Percentiles rank a stretch among this genome's conserved stretches.
phyloP scores from a whole-genome alignment of 2,329 filamentous ascomycete genomes.

The Xylaria arbuscula region DNA sequence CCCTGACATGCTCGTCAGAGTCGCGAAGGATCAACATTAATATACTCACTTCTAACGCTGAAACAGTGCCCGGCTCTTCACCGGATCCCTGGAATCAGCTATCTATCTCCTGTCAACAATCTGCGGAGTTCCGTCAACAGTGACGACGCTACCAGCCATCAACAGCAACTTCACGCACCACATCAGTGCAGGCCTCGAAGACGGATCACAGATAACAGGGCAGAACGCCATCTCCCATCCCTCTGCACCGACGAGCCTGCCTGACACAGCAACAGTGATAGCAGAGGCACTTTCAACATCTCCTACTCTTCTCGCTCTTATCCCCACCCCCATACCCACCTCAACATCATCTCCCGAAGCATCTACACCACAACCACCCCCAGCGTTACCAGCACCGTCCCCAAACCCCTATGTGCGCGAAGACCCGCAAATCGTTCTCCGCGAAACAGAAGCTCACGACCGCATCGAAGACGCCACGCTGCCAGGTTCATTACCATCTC shows the following conservation, averaged over 20 bases:
- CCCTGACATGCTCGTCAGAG: neutral
- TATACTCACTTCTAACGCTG: slow-evolving; percentile 9
- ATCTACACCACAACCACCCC: slow-evolving; percentile 42
- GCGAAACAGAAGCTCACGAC: slow-evolving; percentile 66
- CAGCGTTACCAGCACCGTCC: slow-evolving; percentile 42
- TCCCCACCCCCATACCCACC: neutral
- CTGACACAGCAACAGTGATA: slow-evolving; percentile 45
- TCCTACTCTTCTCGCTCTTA: neutral
- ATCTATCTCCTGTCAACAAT: slow-evolving; percentile 91
- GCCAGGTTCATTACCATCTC: slow-evolving; percentile 80
- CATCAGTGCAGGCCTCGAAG: slow-evolving; percentile 82
- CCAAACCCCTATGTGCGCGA: neutral
- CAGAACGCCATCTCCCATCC: slow-evolving; percentile 95
- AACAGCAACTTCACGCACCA: slow-evolving; percentile 97
- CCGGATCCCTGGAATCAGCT: slow-evolving; percentile 89
- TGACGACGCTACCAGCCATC: slow-evolving; percentile 87
- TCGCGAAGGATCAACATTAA: neutral
- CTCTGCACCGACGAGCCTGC: slow-evolving; percentile 69
- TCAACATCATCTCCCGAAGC: slow-evolving; percentile 31
- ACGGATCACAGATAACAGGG: slow-evolving; percentile 84
- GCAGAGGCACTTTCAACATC: slow-evolving; percentile 12
- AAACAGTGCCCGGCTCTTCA: slow-evolving; percentile 79
- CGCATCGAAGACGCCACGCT: slow-evolving; percentile 82
- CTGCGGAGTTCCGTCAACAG: slow-evolving; percentile 80
- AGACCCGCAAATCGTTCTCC: slow-evolving; percentile 36